Conservation (phyloP, 2,329 filamentous ascomycete species). For the Fusarium liriodendri region DNA sequence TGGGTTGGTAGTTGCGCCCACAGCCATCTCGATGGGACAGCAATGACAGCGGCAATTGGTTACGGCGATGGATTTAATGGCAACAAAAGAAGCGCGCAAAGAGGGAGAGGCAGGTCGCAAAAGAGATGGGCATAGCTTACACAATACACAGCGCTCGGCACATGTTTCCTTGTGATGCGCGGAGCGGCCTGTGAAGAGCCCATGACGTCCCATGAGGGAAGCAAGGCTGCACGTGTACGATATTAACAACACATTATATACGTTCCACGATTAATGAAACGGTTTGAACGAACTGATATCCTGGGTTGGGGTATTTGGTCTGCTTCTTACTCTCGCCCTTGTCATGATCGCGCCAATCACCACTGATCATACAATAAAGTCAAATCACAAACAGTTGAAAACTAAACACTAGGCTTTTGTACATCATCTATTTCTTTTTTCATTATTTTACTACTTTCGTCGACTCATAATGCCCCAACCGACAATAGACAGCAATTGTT, state of each 20-base stretch:
- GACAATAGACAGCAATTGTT: slow-evolving; percentile 31
- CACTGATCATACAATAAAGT: neutral
- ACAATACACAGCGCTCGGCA: slow-evolving; percentile 31
- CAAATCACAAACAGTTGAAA: neutral
- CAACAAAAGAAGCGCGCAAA: neutral
- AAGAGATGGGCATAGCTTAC: slow-evolving; percentile 26
- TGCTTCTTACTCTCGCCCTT: neutral
- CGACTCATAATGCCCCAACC: slow-evolving; percentile 29
- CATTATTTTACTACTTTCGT: slow-evolving; percentile 41
- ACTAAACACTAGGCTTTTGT: neutral
- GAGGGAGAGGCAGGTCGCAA: slow-evolving; percentile 2
- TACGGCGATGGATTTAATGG: slow-evolving; percentile 25
- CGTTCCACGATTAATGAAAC: slow-evolving; percentile 33
- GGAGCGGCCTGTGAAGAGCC: slow-evolving; percentile 13
- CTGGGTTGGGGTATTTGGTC: neutral
- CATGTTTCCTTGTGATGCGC: slow-evolving; percentile 19
- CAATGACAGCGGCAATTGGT: neutral
- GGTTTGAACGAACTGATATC: slow-evolving; percentile 10
- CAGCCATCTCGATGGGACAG: neutral
- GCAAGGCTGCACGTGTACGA: slow-evolving; percentile 39
- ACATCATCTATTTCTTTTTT: slow-evolving; percentile 37
- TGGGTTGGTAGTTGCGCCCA: slow-evolving; percentile 50
- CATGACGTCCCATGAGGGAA: neutral
- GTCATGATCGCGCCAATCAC: neutral
- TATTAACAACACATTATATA: slow-evolving; percentile 28